Evolutionary conservation across 176 grass and related monocot species (phyloP).

Genomic region (Lolium rigidum): DNA sequence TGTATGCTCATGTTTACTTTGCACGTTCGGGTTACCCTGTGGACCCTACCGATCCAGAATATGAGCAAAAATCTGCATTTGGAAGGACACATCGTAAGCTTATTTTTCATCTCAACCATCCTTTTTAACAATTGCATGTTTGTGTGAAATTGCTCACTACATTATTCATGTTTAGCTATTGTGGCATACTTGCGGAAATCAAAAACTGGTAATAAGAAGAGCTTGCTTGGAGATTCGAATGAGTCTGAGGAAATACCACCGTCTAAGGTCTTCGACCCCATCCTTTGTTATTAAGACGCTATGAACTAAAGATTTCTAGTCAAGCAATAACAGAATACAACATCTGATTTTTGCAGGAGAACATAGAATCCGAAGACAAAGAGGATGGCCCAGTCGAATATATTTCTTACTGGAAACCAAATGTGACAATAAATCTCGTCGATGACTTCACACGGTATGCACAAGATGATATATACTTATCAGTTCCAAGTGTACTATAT

Average conservation of each 20-base stretch:
- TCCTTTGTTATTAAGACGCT: constrained; percentile 26
- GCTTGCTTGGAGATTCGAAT: constrained; percentile 77
- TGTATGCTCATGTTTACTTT: constrained; percentile 99
- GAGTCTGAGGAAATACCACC: constrained; percentile 51
- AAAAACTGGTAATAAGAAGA: constrained; percentile 93
- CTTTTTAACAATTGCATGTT: constrained; percentile 21
- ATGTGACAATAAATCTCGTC: constrained; percentile 95
- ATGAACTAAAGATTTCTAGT: constrained; percentile 19
- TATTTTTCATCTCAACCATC: neutral
- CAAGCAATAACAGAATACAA: constrained; percentile 26
- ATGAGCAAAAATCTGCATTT: constrained; percentile 82
- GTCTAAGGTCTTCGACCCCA: constrained; percentile 45
- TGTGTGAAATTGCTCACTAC: constrained; percentile 8
- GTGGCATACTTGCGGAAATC: constrained; percentile 86
- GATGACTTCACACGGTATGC: constrained; percentile 93
- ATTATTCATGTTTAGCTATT: constrained; percentile 66
- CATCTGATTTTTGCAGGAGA: constrained; percentile 52
- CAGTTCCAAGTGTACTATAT: constrained; percentile 18
- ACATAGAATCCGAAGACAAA: constrained; percentile 66
- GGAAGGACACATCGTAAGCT: constrained; percentile 82
- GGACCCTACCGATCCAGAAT: constrained; percentile 95
- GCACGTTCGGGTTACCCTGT: constrained; percentile 90
- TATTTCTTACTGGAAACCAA: constrained; percentile 96
- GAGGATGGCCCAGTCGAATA: constrained; percentile 80
- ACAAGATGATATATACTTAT: constrained; percentile 10